phyloP scores from a whole-genome alignment of 768 basidiomycete genomes.

The Cubamyces sp. region DNA sequence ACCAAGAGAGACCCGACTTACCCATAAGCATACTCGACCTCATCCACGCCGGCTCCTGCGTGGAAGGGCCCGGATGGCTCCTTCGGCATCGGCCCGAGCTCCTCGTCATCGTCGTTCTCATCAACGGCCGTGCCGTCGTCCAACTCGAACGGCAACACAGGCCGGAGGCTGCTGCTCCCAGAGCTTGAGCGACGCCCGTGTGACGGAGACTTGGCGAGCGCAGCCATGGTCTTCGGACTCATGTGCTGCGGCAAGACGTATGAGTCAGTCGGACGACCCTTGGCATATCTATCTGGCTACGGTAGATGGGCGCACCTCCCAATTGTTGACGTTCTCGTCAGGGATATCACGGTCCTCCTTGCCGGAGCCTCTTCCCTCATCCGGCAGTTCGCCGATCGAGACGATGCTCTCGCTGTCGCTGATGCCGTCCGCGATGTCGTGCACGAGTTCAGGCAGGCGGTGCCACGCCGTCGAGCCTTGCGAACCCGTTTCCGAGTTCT shows the following conservation, averaged over 20 bases:
- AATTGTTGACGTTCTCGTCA: constrained; percentile 90
- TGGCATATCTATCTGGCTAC: not conserved
- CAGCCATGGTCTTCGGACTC: constrained; percentile 94
- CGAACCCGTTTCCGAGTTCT: constrained; percentile 44
- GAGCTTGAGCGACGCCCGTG: constrained; percentile 80
- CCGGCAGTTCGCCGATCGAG: constrained; percentile 85
- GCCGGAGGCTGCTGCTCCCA: constrained; percentile 76
- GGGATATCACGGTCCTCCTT: constrained; percentile 64
- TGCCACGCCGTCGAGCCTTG: constrained; percentile 73
- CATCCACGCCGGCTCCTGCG: constrained; percentile 82
- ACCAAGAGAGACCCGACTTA: constrained; percentile 41
- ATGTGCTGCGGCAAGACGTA: constrained; percentile 67
- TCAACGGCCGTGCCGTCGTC: constrained; percentile 78
- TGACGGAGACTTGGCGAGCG: constrained; percentile 89
- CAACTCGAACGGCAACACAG: constrained; percentile 76
- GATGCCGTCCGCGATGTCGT: constrained; percentile 83
- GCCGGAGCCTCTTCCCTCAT: constrained; percentile 67
- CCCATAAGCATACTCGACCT: constrained; percentile 90
- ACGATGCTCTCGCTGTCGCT: constrained; percentile 95
- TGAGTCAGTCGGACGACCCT: not conserved
- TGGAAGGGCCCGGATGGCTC: constrained; percentile 75
- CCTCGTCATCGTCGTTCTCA: constrained; percentile 74
- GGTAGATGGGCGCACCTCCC: constrained; percentile 72
- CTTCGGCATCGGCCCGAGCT: constrained; percentile 76
- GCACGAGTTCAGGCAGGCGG: constrained; percentile 76